Base-by-base conservation (phyloP, 2,329 filamentous ascomycete genomes). In the Epichloe gansuensis region DNA sequence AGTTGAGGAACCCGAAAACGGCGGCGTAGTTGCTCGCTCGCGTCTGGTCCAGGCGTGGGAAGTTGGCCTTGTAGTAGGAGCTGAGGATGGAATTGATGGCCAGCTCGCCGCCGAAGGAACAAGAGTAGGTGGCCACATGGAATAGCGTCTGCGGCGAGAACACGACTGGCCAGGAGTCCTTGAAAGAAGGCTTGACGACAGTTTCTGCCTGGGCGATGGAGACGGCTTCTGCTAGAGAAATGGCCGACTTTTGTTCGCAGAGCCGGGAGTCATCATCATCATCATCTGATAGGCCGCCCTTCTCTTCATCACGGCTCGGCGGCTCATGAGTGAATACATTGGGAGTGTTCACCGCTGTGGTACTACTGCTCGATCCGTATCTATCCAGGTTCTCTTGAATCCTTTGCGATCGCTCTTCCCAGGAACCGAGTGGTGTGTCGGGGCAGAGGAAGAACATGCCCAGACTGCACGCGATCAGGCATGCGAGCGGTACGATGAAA, bases 351-450 rank as follows among this genome's bases (percentile, higher is more conserved):
- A 81, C 75, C 35, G 82, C 68, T 21, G 65, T 66, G 6, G 66
- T 66, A 7, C 63, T 60, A 7, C 63, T 60, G 11, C 61, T 58
- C 34, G 73, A 59, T 9, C 70, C 68, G 59, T 78, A 73, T 13
- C 67, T 66, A 47, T 68, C 71, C 49, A 76, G 71, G 64, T 74
- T 77, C 57, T 77, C 73, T 51, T 78, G 70, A 1, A 77, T 73
- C 56, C 74, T 76, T 43, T 78, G 69, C 49, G 81, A 74, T 34
- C 88, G 81, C 40, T 91, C 84, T 6, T 78, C 77, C 89, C 89
- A 95, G 57, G 80, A 82, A 36, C 90, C 89, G 0, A 81, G 85
- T 0, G 89, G 89, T 0, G 87, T 90, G 62, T 96, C 89, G 2
- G 86, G 81, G 61, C 87, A 90, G 13, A 87, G 70, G 25, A 89